These are phyloP conservation scores for Cladosporium sp. DNA, from an alignment of 2,329 filamentous ascomycete genomes.

Conservation along the genomic window DNA sequence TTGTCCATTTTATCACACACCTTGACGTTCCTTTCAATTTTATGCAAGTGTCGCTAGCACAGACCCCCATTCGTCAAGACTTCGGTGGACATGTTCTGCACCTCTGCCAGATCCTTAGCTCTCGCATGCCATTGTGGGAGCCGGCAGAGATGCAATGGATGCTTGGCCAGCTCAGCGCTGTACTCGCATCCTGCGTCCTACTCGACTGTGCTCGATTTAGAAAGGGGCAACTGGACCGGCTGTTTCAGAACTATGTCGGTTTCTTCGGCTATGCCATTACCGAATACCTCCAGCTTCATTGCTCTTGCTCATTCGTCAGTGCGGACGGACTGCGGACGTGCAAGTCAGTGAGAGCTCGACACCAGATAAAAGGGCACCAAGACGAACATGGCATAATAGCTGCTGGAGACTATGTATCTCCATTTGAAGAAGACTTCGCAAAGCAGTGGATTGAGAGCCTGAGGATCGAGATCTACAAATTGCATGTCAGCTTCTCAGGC, in stretches of 20 bases:
- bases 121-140: conserved; percentile 29
- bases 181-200: conserved; percentile 51
- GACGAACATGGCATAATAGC: conserved; percentile 41
- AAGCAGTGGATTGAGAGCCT: conserved; percentile 18
- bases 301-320: conserved; percentile 42
- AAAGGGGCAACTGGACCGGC: conserved; percentile 34
- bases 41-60: conserved; percentile 41
- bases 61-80: conserved; percentile 43
- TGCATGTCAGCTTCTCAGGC: conserved; percentile 25
- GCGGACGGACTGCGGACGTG: conserved; percentile 19
- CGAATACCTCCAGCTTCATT: conserved; percentile 43
- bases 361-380: conserved; percentile 39
- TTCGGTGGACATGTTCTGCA: conserved; percentile 50
- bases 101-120: conserved; percentile 40
- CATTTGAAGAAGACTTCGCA: conserved; percentile 31
- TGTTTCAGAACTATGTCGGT: conserved; percentile 40
- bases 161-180: conserved; percentile 42
- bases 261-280: conserved; percentile 41
- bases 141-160: conserved; percentile 34
- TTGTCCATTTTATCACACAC: conserved; percentile 46
- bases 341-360: not conserved
- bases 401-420: conserved; percentile 38
- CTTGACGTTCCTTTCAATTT: conserved; percentile 50
- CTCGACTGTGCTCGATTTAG: conserved; percentile 41
- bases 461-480: not conserved